phyloP scores from a whole-genome alignment of 1,139 yeast species.

The Kurtzmaniella quercitrusa region DNA sequence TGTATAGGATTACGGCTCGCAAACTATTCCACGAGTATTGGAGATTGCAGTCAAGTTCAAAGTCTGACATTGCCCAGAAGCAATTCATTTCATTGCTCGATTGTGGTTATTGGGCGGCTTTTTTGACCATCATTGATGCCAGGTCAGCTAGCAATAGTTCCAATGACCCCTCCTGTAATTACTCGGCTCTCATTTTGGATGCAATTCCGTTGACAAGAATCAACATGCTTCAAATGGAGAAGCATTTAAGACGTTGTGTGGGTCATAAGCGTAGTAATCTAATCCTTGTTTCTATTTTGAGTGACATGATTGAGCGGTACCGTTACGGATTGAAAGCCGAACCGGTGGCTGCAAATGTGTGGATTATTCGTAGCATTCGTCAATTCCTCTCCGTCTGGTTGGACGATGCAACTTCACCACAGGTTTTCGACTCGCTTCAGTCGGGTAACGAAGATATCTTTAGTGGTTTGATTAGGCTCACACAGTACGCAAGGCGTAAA shows the following conservation, averaged over 20 bases:
- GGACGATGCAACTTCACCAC: not conserved
- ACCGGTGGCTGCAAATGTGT: not conserved
- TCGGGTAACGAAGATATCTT: slow-evolving; percentile 31
- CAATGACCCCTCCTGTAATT: slow-evolving; percentile 5
- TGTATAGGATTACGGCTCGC: slow-evolving; percentile 9
- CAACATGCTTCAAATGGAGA: slow-evolving; percentile 10
- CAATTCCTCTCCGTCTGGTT: not conserved
- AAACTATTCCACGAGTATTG: slow-evolving; percentile 10
- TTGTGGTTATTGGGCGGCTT: slow-evolving; percentile 28
- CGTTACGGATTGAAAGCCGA: not conserved
- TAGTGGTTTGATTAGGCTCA: slow-evolving; percentile 15
- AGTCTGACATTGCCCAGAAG: slow-evolving; percentile 22
- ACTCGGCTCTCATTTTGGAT: slow-evolving; percentile 17
- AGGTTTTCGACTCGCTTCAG: slow-evolving; percentile 26
- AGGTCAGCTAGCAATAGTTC: slow-evolving; percentile 7
- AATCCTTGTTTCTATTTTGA: slow-evolving; percentile 16
- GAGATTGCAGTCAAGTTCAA: slow-evolving; percentile 19
- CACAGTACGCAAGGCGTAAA: not conserved
- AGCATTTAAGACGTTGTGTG: slow-evolving; percentile 12
- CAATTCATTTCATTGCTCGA: slow-evolving; percentile 27
- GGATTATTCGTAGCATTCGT: not conserved
- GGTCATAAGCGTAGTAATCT: slow-evolving; percentile 23
- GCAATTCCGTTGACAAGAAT: slow-evolving; percentile 14
- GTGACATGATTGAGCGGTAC: not conserved
- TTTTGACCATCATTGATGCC: slow-evolving; percentile 15